Evolutionary conservation across 2,329 filamentous ascomycete species (phyloP).

Genomic region (Periconia sp.): DNA sequence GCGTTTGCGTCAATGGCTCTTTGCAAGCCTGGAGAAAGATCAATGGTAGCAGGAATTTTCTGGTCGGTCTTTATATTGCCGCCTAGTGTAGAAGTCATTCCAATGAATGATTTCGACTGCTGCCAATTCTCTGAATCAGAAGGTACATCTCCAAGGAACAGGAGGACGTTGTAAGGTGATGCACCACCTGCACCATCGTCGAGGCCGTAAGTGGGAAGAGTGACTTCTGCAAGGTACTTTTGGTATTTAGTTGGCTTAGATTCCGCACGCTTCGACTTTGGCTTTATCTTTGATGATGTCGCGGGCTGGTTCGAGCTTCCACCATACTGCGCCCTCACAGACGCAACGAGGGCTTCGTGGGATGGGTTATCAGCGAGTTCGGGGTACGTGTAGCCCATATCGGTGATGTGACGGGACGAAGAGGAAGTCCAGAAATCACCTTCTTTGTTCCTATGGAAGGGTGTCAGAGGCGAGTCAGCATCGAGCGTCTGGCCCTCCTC

Average conservation of each 20-base stretch:
- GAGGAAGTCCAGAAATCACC: constrained; percentile 29
- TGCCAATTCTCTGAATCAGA: constrained; percentile 14
- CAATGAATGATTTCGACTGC: constrained; percentile 10
- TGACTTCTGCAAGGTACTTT: constrained; percentile 15
- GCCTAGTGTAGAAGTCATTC: constrained; percentile 15
- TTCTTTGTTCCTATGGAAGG: constrained; percentile 24
- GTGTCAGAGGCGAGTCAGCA: constrained; percentile 49
- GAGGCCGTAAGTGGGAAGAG: constrained; percentile 14
- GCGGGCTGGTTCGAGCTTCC: constrained; percentile 12
- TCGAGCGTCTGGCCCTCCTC: constrained; percentile 48
- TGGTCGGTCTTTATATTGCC: constrained; percentile 11
- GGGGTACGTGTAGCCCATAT: constrained; percentile 28
- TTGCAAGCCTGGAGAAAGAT: constrained; percentile 12
- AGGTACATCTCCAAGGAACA: constrained; percentile 17
- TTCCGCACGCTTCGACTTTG: constrained; percentile 1
- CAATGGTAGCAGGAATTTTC: constrained; percentile 8
- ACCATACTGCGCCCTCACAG: constrained; percentile 18
- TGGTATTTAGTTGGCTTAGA: constrained; percentile 3
- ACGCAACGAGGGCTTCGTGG: constrained; percentile 17
- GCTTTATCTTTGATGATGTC: constrained; percentile 1
- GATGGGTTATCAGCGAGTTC: constrained; percentile 17
- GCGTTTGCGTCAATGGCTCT: constrained; percentile 10
- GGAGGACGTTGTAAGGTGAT: constrained; percentile 19
- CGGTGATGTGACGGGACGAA: constrained; percentile 10
- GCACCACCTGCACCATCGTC: constrained; percentile 12